Conservation (phyloP, 768 basidiomycete species). For the Lyophyllum shimeji region DNA sequence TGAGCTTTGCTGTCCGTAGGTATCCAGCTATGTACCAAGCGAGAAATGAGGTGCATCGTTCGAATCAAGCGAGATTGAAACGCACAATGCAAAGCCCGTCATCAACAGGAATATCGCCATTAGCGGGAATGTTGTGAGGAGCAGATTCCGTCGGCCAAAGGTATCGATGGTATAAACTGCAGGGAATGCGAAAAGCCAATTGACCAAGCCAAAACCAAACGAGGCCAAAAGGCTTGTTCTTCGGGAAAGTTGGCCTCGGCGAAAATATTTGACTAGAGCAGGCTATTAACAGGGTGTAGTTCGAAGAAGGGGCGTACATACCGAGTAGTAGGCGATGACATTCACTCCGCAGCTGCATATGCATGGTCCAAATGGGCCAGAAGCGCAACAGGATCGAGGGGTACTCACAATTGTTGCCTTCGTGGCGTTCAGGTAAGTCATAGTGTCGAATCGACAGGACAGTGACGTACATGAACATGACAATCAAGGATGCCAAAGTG, state of each 20-base stretch:
- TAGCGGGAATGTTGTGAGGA: conserved; percentile 62
- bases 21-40: conserved; percentile 34
- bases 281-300: background rate
- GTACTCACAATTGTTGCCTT: conserved; percentile 28
- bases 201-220: conserved; percentile 53
- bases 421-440: background rate
- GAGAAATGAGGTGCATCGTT: background rate
- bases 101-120: conserved; percentile 63
- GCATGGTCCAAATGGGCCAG: background rate
- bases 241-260: conserved; percentile 47
- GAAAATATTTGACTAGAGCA: conserved; percentile 48
- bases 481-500: conserved; percentile 50
- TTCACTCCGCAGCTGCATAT: conserved; percentile 33
- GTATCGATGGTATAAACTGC: conserved; percentile 58
- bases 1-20: conserved; percentile 36
- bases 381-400: conserved; percentile 16
- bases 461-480: conserved; percentile 49
- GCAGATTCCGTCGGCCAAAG: conserved; percentile 63
- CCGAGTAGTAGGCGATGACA: conserved; percentile 63
- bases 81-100: conserved; percentile 57
- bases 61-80: conserved; percentile 4
- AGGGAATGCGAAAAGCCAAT: conserved; percentile 48
- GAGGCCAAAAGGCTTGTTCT: conserved; percentile 51
- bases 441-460: background rate
- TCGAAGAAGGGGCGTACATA: conserved; percentile 14